Percentiles rank a stretch among this genome's conserved stretches.
phyloP scores from a whole-genome alignment of 768 basidiomycete genomes.

The Tylopilus balloui region DNA sequence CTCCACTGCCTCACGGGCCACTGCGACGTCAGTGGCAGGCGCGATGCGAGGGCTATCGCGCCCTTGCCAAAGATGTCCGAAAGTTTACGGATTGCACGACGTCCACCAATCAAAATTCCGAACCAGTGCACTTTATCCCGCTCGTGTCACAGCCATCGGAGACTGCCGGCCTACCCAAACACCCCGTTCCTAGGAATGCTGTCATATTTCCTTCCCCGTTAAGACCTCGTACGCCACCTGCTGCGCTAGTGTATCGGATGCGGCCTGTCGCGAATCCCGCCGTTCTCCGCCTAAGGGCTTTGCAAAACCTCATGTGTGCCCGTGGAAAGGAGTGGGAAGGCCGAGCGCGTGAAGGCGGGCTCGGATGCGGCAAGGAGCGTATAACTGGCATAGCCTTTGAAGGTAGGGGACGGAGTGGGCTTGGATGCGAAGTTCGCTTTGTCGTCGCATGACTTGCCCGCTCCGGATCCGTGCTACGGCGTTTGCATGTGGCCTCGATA shows the following conservation, averaged over 20 bases:
- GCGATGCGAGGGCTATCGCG: slow-evolving; percentile 42
- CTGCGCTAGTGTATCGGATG: slow-evolving; percentile 40
- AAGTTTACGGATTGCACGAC: slow-evolving; percentile 32
- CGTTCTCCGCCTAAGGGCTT: slow-evolving; percentile 54
- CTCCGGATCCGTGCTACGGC: not conserved
- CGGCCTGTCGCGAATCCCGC: slow-evolving; percentile 60
- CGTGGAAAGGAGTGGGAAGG: slow-evolving; percentile 47
- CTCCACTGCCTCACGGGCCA: slow-evolving; percentile 14
- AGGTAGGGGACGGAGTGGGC: slow-evolving; percentile 51
- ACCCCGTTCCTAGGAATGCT: slow-evolving; percentile 32
- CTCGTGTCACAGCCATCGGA: slow-evolving; percentile 35
- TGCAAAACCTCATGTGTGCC: slow-evolving; percentile 50
- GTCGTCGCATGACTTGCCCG: slow-evolving; percentile 24
- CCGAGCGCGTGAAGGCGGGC: slow-evolving; percentile 42
- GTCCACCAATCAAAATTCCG: slow-evolving; percentile 11
- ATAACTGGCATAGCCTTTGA: slow-evolving; percentile 58
- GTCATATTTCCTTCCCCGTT: slow-evolving; percentile 40
- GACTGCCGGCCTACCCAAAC: slow-evolving; percentile 24
- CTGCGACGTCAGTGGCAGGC: slow-evolving; percentile 12
- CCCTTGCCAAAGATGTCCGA: slow-evolving; percentile 39
- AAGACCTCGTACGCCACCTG: slow-evolving; percentile 35
- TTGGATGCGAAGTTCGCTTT: slow-evolving; percentile 40
- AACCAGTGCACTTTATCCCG: slow-evolving; percentile 39
- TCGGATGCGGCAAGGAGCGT: slow-evolving; percentile 55
- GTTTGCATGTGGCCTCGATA: slow-evolving; percentile 2